Conservation (phyloP, 192 early-diverging fungal genomes). For the Diversispora eburnea region DNA sequence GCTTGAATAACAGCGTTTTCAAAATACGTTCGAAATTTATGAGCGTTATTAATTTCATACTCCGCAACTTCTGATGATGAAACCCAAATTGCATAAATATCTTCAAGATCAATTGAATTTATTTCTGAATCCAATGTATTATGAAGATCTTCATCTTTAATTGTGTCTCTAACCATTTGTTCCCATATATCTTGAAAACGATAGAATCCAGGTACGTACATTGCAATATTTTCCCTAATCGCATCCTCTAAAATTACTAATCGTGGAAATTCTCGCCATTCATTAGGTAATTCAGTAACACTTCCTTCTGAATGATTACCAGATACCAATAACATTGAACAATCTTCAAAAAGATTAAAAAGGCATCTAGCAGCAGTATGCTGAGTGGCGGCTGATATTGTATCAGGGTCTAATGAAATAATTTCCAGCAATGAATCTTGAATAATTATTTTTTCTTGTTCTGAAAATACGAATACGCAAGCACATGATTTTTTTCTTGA, state of each 20-base stretch:
- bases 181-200: conserved; percentile 22
- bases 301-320: not conserved
- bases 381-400: not conserved
- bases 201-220: conserved; percentile 31
- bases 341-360: conserved; percentile 26
- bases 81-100: conserved; percentile 12
- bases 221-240: conserved; percentile 30
- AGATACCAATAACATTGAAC: conserved; percentile 9
- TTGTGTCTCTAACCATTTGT: conserved; percentile 1
- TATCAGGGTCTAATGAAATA: conserved; percentile 7
- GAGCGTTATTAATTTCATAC: not conserved
- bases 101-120: conserved; percentile 5
- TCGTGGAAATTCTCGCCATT: conserved; percentile 22
- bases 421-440: conserved; percentile 17
- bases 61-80: not conserved
- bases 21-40: not conserved
- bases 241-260: conserved; percentile 25
- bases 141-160: not conserved
- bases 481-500: conserved; percentile 2
- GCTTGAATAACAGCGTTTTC: conserved; percentile 3
- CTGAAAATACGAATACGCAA: conserved; percentile 24
- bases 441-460: conserved; percentile 15
- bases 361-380: conserved; percentile 18
- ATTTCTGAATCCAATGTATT: not conserved
- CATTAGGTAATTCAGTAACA: not conserved